phyloP scores from a whole-genome alignment of 2,329 filamentous ascomycete species.

The Sporothrix dimorphospora region DNA sequence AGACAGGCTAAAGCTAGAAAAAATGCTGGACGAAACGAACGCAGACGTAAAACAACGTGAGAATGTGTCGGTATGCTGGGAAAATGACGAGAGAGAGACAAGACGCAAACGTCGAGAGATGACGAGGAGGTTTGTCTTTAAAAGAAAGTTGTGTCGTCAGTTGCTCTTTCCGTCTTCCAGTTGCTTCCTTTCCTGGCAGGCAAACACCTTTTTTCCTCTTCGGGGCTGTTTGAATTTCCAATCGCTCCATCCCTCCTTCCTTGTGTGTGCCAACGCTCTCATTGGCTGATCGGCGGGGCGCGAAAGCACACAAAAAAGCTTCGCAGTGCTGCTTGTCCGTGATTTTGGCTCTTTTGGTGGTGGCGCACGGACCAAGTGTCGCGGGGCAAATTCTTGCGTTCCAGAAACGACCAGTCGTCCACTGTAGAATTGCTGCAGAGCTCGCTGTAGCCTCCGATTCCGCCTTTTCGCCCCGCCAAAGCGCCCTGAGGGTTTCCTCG shows the following conservation, averaged over 20 bases:
- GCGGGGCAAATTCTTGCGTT: conserved; percentile 3
- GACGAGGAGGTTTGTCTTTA: neutral
- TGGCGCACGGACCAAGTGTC: conserved; percentile 15
- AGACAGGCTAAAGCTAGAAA: neutral
- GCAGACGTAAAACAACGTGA: neutral
- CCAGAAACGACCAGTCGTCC: neutral
- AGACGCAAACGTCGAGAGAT: neutral
- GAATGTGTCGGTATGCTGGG: neutral
- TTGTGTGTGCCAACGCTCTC: neutral
- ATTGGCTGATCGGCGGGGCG: neutral
- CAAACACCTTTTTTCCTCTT: neutral
- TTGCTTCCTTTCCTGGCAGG: neutral
- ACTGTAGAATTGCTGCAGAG: neutral
- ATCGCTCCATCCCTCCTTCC: conserved; percentile 5
- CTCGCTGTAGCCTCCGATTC: neutral
- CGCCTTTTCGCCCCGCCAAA: neutral
- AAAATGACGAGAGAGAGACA: neutral
- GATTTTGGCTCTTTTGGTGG: neutral
- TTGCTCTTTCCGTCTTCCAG: conserved; percentile 15
- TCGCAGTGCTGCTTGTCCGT: neutral
- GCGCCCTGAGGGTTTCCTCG: neutral
- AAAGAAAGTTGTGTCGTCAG: conserved; percentile 2
- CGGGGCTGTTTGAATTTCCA: conserved; percentile 1
- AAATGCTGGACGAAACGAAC: neutral
- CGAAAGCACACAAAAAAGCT: conserved; percentile 11